Percentiles rank a stretch among this genome's conserved stretches.
phyloP scores from a whole-genome alignment of 2,329 filamentous ascomycete genomes.

The Endoconidiophora polonica region DNA sequence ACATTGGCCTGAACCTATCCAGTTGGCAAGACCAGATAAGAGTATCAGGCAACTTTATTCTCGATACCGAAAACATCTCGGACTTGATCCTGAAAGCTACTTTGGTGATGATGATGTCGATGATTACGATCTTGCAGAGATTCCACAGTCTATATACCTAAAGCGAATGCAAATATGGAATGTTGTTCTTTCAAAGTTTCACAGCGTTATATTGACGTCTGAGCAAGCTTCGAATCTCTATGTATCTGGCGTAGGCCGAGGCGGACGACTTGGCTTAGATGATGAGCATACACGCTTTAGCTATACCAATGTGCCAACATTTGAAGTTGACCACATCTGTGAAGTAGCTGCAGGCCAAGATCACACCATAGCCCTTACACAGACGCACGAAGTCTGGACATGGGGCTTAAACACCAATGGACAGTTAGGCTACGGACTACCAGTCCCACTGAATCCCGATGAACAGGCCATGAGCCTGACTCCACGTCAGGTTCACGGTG shows the following conservation, averaged over 20 bases:
- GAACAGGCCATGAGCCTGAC: slow-evolving; percentile 68
- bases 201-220: slow-evolving; percentile 73
- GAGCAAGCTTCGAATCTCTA: slow-evolving; percentile 85
- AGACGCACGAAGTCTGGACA: slow-evolving; percentile 79
- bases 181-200: slow-evolving; percentile 75
- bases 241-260: slow-evolving; percentile 79
- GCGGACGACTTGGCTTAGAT: slow-evolving; percentile 74
- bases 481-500: slow-evolving; percentile 80
- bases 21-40: slow-evolving; percentile 46
- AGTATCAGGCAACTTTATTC: too few species aligned
- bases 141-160: slow-evolving; percentile 58
- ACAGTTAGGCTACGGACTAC: slow-evolving; percentile 72
- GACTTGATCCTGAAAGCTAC: slow-evolving; percentile 33
- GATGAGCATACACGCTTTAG: slow-evolving; percentile 80
- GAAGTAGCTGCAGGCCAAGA: slow-evolving; percentile 81
- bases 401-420: slow-evolving; percentile 83
- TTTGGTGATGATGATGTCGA: neutral
- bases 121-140: slow-evolving; percentile 26
- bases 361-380: slow-evolving; percentile 71
- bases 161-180: slow-evolving; percentile 63
- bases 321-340: slow-evolving; percentile 54
- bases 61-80: slow-evolving; percentile 31
- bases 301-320: slow-evolving; percentile 67
- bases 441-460: slow-evolving; percentile 47
- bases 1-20: slow-evolving; percentile 76